Evolutionary conservation across 345 rosid species (phyloP).

Genomic region (Mangifera indica): DNA sequence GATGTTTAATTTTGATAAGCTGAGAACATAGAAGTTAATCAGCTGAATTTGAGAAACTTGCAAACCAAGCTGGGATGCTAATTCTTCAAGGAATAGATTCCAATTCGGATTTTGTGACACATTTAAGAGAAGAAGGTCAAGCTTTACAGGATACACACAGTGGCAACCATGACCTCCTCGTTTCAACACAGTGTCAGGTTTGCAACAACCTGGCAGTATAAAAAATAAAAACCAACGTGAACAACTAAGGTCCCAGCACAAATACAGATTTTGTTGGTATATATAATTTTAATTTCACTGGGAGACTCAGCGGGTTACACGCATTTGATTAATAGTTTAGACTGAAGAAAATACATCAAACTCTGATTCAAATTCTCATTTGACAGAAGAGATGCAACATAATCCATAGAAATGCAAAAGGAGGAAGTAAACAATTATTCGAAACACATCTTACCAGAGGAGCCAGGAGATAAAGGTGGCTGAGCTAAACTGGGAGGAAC

Average conservation of each 20-base stretch:
- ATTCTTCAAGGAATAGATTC: constrained; percentile 59
- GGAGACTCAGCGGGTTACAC: neutral
- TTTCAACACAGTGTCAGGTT: constrained; percentile 69
- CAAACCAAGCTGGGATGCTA: constrained; percentile 82
- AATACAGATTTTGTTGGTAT: constrained; percentile 8
- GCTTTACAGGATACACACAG: constrained; percentile 97
- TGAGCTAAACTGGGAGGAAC: constrained; percentile 58
- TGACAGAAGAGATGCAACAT: neutral
- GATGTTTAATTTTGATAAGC: constrained; percentile 73
- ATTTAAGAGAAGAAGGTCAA: constrained; percentile 87
- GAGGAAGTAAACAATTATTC: constrained; percentile 1
- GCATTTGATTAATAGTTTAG: constrained; percentile 1
- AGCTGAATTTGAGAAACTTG: constrained; percentile 74
- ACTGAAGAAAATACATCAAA: neutral
- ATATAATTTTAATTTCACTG: neutral
- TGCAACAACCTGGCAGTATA: constrained; percentile 72
- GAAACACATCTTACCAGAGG: constrained; percentile 51
- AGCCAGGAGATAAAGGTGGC: constrained; percentile 79
- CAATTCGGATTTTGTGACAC: constrained; percentile 78
- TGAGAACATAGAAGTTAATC: constrained; percentile 72
- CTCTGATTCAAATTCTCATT: neutral
- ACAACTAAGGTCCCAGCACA: neutral
- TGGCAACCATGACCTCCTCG: constrained; percentile 70
- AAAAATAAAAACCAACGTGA: constrained; percentile 26
- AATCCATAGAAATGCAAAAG: neutral